Evolutionary conservation across 768 basidiomycete genomes (phyloP), one percentile per base, ranked within the genome.

Genomic region (Sutorius australiensis): DNA sequence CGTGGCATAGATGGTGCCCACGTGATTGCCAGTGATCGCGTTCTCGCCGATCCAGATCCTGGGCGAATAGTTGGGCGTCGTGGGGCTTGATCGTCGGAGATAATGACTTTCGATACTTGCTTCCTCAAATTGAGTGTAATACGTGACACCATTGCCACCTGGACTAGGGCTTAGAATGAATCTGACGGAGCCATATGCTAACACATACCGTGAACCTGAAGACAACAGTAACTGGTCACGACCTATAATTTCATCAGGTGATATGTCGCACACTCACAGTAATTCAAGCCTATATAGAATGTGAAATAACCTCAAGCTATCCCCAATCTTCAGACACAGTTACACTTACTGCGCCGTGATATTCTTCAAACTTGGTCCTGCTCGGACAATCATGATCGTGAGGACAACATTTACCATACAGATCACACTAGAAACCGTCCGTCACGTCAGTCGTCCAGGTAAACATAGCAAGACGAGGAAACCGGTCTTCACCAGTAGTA

Each of bases 71-170:
- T 12, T 32, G 3, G 46, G 8, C 5, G 24, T 33, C 9, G 30
- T 6, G n/a, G 3, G 21, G 38, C 28, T 17, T 48, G 13, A 1
- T 31, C 17, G 2, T 28, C 42, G 8, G 42, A 31, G 19, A 16
- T 6, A 2, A 31, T 28, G 10, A 36, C 36, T 27, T 24, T 41
- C 9, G 17, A 16, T 5, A 31, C 48, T 37, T 65, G 69, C 64
- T 77, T 80, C 66, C 71, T 79, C 10, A 86, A 72, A 62, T 79
- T 80, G 24, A 86, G 74, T 1, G 84, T 85, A 45, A 86, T 85
- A 8, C 84, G 77, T 3, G 82, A 84, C 77, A 85, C 83, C 80
- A 85, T 86, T 0, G 81, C 74, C 11, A 86, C 81, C 67, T 78
- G 61, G 28, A 62, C 17, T 54, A 12, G 17, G 34, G 34, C 45